Base-by-base conservation (phyloP, 768 basidiomycete genomes). In the Tulasnella sp. region DNA sequence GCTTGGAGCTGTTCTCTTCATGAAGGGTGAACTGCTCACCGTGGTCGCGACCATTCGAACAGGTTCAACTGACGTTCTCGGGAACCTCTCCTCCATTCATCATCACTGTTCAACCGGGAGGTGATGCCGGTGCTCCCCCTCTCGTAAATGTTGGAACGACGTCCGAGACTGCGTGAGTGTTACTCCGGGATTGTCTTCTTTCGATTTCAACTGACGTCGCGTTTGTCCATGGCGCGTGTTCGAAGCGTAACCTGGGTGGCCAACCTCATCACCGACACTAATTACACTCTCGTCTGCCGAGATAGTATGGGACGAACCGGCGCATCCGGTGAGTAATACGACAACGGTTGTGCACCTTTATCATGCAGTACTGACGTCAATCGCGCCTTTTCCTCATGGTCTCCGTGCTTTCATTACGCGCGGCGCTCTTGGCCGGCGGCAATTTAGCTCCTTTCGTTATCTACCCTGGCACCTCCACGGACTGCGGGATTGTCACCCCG, bases 31-130 rank as follows among this genome's bases (percentile, higher is more conserved):
- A n/a, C 42, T 47, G 14, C n/a, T 12, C 42, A n/a, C 42, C 14
- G 42, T 47, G 12, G 42, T 12, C 12, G n/a, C 12, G 42, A 47
- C 42, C 12, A 9, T 26, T 2, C 16, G 17, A 19, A 19, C 41
- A 67, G 67, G 47, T 59, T 42, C 35, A 35, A n/a, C 62, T 74
- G 5, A 74, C 73, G 40, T 73, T 47, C 72, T 36, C 39, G 26
- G 73, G 73, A 34, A 66, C 73, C 7, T n/a, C 29, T 19, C 73
- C 73, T 35, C 73, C 73, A 19, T 74, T 74, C 72, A 44, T 67
- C 39, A 29, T 74, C 47, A 40, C 26, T 17, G 26, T 70, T 29
- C 5, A n/a, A 5, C 69, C 47, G 11, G 41, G 47, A 62, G 69
- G 69, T 17, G 6, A 70, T 3, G 3, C 19, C 5, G 52, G 2